Conservation (phyloP, 2,329 filamentous ascomycete genomes). For the Pseudopithomyces chartarum region DNA sequence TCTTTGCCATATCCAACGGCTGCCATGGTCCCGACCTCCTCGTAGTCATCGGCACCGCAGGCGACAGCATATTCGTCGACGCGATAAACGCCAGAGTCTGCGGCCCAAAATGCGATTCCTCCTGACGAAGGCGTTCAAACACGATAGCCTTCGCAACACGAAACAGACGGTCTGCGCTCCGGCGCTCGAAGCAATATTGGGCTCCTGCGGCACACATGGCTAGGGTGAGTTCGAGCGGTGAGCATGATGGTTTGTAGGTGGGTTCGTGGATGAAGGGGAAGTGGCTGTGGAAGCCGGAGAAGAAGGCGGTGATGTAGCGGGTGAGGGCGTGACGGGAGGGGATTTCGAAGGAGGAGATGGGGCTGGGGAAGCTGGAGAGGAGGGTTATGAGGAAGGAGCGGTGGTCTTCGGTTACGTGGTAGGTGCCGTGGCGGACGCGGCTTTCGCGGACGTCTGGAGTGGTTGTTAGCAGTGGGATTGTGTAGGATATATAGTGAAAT, state of each 20-base stretch:
- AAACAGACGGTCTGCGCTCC: slow-evolving; percentile 35
- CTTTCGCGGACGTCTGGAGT: slow-evolving; percentile 20
- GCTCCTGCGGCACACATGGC: slow-evolving; percentile 41
- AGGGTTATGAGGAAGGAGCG: slow-evolving; percentile 27
- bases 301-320: slow-evolving; percentile 38
- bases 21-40: slow-evolving; percentile 28
- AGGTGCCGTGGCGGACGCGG: slow-evolving; percentile 25
- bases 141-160: slow-evolving; percentile 36
- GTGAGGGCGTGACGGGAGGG: slow-evolving; percentile 37
- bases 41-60: slow-evolving; percentile 9
- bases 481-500: not conserved
- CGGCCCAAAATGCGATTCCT: slow-evolving; percentile 28
- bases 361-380: slow-evolving; percentile 22
- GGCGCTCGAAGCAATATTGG: slow-evolving; percentile 40
- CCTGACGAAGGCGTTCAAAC: slow-evolving; percentile 30
- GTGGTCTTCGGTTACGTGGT: slow-evolving; percentile 33
- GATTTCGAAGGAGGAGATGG: slow-evolving; percentile 33
- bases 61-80: slow-evolving; percentile 18
- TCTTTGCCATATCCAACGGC: slow-evolving; percentile 35
- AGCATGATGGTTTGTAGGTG: slow-evolving; percentile 36
- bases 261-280: slow-evolving; percentile 41
- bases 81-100: slow-evolving; percentile 27
- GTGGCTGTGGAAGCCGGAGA: slow-evolving; percentile 38
- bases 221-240: slow-evolving; percentile 37
- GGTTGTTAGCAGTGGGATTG: not conserved